phyloP scores from a whole-genome alignment of 225 moss, liverwort and hornwort genomes.

The Physcomitrellopsis africana region DNA sequence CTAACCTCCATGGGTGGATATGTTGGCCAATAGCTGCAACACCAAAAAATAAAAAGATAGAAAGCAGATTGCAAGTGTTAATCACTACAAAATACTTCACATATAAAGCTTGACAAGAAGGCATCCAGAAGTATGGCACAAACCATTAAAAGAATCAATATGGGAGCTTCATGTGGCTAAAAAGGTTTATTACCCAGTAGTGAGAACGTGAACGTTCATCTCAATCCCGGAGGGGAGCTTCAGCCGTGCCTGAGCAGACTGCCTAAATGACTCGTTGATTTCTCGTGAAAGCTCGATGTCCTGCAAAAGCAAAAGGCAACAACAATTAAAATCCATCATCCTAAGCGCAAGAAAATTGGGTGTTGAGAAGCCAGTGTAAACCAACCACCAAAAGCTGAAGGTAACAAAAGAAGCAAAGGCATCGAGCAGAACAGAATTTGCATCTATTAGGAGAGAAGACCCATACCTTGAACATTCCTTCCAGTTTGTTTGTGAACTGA shows the following conservation, averaged over 20 bases:
- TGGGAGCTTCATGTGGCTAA: background rate
- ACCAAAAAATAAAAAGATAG: background rate
- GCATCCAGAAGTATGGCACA: background rate
- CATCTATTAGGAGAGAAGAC: background rate
- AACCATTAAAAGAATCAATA: background rate
- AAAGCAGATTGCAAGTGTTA: background rate
- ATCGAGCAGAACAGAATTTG: background rate
- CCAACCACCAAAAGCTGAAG: too few species aligned
- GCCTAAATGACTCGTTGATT: conserved; percentile 54
- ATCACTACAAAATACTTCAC: background rate
- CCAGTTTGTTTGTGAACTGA: conserved; percentile 92
- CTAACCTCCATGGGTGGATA: conserved; percentile 98
- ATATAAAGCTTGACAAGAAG: background rate
- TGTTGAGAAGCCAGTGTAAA: background rate
- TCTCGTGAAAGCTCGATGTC: conserved; percentile 59
- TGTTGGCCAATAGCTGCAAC: conserved; percentile 89
- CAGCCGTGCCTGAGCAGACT: conserved; percentile 54
- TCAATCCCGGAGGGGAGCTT: conserved; percentile 55
- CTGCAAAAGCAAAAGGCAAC: conserved; percentile 20
- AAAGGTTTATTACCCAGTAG: conserved; percentile 75
- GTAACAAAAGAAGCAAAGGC: too few species aligned
- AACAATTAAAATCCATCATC: background rate
- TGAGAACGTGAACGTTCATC: conserved; percentile 78
- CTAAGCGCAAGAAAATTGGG: background rate
- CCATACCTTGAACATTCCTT: conserved; percentile 94